Percentiles rank a stretch among this genome's conserved stretches.
phyloP scores from a whole-genome alignment of 768 basidiomycete species.

The Bullera alba region DNA sequence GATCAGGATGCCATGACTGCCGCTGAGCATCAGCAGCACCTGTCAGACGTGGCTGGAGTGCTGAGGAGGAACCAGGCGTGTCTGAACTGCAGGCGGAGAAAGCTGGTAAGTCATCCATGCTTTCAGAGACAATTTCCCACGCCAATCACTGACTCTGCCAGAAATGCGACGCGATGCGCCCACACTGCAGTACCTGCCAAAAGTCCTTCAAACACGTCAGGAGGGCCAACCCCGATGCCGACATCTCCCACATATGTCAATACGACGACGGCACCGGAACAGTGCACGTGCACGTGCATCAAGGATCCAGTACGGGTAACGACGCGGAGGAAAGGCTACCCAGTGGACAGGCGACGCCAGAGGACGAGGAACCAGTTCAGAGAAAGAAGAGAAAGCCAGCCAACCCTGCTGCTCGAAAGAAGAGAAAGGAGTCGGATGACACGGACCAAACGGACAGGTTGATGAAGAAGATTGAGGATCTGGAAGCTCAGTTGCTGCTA shows the following conservation, averaged over 20 bases:
- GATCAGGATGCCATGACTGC: too few species aligned
- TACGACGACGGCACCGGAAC: conserved; percentile 23
- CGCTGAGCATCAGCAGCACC: neutral
- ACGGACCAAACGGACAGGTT: conserved; percentile 23
- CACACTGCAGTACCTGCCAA: conserved; percentile 38
- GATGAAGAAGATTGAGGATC: conserved; percentile 28
- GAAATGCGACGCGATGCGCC: conserved; percentile 43
- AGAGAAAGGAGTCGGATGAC: conserved; percentile 15
- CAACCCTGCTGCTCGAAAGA: conserved; percentile 6
- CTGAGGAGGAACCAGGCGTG: conserved; percentile 40
- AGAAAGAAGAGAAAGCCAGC: conserved; percentile 19
- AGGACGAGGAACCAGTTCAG: neutral
- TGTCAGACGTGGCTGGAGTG: conserved; percentile 25
- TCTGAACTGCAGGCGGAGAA: conserved; percentile 32
- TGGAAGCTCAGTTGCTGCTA: conserved; percentile 24
- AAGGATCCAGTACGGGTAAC: neutral
- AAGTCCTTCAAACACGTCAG: conserved; percentile 33
- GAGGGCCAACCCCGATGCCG: conserved; percentile 24
- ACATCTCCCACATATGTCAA: conserved; percentile 29
- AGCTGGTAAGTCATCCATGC: conserved; percentile 23
- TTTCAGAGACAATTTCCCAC: neutral
- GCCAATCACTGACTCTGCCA: conserved; percentile 2
- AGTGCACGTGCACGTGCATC: too few species aligned
- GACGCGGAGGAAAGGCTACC: neutral
- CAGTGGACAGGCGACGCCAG: too few species aligned